Conservation (phyloP, 2,329 filamentous ascomycete genomes). For the Knoxdaviesia capensis region DNA sequence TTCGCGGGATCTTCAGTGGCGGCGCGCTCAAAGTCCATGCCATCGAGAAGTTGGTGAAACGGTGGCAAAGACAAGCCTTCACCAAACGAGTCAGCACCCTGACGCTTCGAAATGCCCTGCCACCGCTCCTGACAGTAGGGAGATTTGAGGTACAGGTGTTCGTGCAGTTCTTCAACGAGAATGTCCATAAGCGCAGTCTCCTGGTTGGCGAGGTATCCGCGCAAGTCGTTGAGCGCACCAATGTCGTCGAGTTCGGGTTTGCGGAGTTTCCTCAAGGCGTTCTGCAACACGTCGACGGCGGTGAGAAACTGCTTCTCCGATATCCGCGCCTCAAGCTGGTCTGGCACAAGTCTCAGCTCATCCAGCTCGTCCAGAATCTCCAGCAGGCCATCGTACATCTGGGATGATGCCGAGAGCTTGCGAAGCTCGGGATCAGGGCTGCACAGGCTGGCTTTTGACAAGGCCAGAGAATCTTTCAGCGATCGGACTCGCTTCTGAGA, state of each 20-base stretch:
- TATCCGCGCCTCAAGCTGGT: conserved; percentile 82
- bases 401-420: conserved; percentile 69
- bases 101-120: conserved; percentile 59
- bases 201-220: conserved; percentile 79
- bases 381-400: conserved; percentile 77
- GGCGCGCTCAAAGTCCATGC: conserved; percentile 36
- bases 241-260: conserved; percentile 84
- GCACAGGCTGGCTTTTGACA: conserved; percentile 63
- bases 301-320: conserved; percentile 90
- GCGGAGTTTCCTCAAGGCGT: conserved; percentile 62
- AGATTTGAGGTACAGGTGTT: conserved; percentile 92
- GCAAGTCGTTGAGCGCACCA: conserved; percentile 67
- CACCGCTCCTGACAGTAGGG: conserved; percentile 93
- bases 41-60: conserved; percentile 39
- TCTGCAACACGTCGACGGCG: conserved; percentile 81
- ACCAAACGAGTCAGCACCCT: conserved; percentile 31
- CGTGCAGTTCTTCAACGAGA: conserved; percentile 88
- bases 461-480: conserved; percentile 64
- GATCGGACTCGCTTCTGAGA: conserved; percentile 72
- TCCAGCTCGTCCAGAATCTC: conserved; percentile 71
- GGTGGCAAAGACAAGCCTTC: conserved; percentile 25
- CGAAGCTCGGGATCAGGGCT: conserved; percentile 79
- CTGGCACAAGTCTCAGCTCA: conserved; percentile 71
- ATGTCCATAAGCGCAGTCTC: conserved; percentile 86
- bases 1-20: conserved; percentile 75